Base-by-base conservation (phyloP, 1,284 basidiomycete species). In the Rhizoctonia solani region DNA sequence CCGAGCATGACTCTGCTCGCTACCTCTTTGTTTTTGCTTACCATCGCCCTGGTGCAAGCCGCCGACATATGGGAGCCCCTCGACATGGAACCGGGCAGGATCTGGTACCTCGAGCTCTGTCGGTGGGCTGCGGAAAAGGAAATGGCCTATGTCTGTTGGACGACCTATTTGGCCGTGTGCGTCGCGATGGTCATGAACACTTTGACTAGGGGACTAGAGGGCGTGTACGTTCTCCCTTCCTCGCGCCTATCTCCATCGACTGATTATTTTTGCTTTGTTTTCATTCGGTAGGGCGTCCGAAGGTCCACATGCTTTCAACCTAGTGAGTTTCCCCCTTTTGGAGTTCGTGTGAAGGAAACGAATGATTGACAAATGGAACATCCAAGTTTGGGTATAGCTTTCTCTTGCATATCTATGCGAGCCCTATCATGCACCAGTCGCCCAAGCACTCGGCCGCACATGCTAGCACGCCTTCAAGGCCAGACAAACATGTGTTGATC, bases 321-420 rank as follows among this genome's bases (percentile, higher is more conserved):
- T 72, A 21, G 71, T 72, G 41, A 30, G 69, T 66, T 21, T 42
- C 9, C 34, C n/a, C n/a, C n/a, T n/a, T n/a, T n/a, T n/a, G n/a
- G n/a, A n/a, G n/a, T n/a, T n/a, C n/a, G n/a, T n/a, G n/a, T n/a
- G n/a, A n/a, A 19, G 34, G 13, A 21, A 52, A 32, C 55, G 16
- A 34, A 16, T 44, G 21, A 37, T 30, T 19, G 21, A 70, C n/a
- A 53, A 32, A 37, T 25, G 50, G 56, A 61, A 44, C 27, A 44
- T 39, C 50, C 23, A n/a, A 90, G 88, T 84, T 89, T 70, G 87
- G 87, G 37, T 90, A 90, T 72, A 84, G 87, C 0, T 89, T 90
- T 75, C 79, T 88, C 44, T 75, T 90, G 16, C 86, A 90, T 71
- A 81, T 89, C 6, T 90, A 89, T 76, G 84, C 87, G 0, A 85